Evolutionary conservation across 306 rosid genomes (phyloP), one percentile per base, ranked within the genome.

Genomic region (Fagus crenata): DNA sequence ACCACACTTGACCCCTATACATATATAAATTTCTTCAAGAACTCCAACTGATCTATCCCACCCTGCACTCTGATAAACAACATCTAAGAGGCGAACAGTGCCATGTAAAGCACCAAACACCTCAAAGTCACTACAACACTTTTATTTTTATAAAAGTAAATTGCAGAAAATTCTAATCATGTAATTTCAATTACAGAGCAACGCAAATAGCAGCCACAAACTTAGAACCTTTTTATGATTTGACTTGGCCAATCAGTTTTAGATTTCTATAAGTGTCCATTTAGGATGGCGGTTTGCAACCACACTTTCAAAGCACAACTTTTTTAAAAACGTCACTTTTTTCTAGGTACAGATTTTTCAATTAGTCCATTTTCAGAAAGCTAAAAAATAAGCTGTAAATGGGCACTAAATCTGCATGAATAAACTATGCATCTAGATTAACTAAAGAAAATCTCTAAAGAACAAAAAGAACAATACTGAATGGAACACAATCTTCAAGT

Each of bases 191-290:
- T 63, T 31, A 71, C 32, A 17, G 51, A 53, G 6, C 41, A 56
- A 56, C 7, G 11, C 51, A 60, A 28, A 37, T 36, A 37, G 33
- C 51, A 37, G n/a, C 17, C 17, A 75, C 7, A 69, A 69, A 4
- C 33, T 32, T 58, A 58, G 0, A 6, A 60, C 22, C 58, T 71
- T 69, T n/a, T 51, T 22, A 83, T 64, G 55, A 37, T 74, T 58
- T 70, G 51, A 53, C 73, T 65, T 61, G 53, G 69, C 63, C 31
- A 28, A 76, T 41, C 37, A 67, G 55, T 42, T 76, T 80, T 70
- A n/a, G 49, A 40, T 49, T 77, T 71, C 41, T 12, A 49, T 32
- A 51, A 35, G 28, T 22, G 28, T 22, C 28, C 28, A 0, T 22
- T 22, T 22, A 22, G 28, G 28, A 22, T 22, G 28, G 28, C 28